Conservation (phyloP, 495 filamentous ascomycete genomes). For the Xylaria grammica region DNA sequence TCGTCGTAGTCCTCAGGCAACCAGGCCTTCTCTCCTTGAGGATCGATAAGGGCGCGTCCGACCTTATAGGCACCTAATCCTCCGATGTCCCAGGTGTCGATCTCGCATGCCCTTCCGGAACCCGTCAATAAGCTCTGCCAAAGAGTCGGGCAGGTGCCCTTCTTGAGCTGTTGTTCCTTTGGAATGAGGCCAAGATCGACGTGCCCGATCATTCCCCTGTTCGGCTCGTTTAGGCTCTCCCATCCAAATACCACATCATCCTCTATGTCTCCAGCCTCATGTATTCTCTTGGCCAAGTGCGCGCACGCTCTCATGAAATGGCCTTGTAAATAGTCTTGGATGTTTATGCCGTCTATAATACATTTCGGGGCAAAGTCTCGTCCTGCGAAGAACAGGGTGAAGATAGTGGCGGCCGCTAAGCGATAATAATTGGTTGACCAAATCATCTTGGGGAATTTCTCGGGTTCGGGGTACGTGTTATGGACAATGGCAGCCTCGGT, state of each 20-base stretch:
- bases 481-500: slow-evolving; percentile 95
- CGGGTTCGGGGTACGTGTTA: slow-evolving; percentile 88
- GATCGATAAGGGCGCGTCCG: slow-evolving; percentile 82
- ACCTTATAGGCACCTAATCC: slow-evolving; percentile 89
- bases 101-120: slow-evolving; percentile 85
- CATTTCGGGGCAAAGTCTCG: slow-evolving; percentile 93
- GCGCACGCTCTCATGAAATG: slow-evolving; percentile 82
- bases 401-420: slow-evolving; percentile 86
- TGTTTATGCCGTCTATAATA: slow-evolving; percentile 91
- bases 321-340: slow-evolving; percentile 91
- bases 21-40: slow-evolving; percentile 85
- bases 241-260: slow-evolving; percentile 90
- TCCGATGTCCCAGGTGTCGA: slow-evolving; percentile 92
- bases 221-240: slow-evolving; percentile 95
- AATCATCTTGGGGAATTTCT: slow-evolving; percentile 95
- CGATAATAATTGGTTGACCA: slow-evolving; percentile 98
- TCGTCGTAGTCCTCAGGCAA: slow-evolving; percentile 81
- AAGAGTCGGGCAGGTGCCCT: slow-evolving; percentile 91
- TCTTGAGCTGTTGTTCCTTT: slow-evolving; percentile 85
- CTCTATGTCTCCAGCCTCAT: slow-evolving; percentile 89
- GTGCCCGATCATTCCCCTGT: slow-evolving; percentile 85
- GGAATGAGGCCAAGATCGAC: slow-evolving; percentile 84
- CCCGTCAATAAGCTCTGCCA: slow-evolving; percentile 94
- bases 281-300: slow-evolving; percentile 81
- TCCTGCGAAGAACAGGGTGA: slow-evolving; percentile 94